A percentile compares a stretch with the other conserved stretches of the same genome.
Evolutionary conservation across 2,329 filamentous ascomycete genomes (phyloP).

Genomic region (Lecanicillium sp.): DNA sequence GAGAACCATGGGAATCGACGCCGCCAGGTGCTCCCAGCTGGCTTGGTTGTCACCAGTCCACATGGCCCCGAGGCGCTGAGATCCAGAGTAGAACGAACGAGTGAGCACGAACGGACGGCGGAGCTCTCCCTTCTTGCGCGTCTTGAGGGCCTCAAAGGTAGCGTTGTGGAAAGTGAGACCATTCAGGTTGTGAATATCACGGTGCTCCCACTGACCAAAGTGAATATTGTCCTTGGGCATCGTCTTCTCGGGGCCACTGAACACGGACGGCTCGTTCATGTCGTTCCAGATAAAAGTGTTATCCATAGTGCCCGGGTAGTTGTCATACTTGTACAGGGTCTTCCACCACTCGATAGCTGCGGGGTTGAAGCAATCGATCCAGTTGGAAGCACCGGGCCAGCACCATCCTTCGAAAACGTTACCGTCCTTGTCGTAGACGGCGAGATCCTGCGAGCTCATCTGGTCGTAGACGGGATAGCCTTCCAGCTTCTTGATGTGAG

Average conservation of each 20-base stretch:
- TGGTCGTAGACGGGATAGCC: slow-evolving; percentile 73
- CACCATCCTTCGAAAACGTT: slow-evolving; percentile 94
- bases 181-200: slow-evolving; percentile 93
- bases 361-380: slow-evolving; percentile 96
- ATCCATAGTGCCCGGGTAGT: slow-evolving; percentile 75
- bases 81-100: slow-evolving; percentile 85
- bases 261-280: slow-evolving; percentile 99
- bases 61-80: slow-evolving; percentile 87
- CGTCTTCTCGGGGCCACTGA: slow-evolving; percentile 95
- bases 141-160: slow-evolving; percentile 76
- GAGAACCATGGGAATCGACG: slow-evolving; percentile 85
- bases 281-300: slow-evolving; percentile 99
- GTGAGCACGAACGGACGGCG: slow-evolving; percentile 89
- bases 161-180: slow-evolving; percentile 94
- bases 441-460: slow-evolving; percentile 76
- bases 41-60: slow-evolving; percentile 99
- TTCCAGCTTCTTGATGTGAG: slow-evolving; percentile 90
- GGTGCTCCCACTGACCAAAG: slow-evolving; percentile 87
- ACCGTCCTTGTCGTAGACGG: slow-evolving; percentile 83
- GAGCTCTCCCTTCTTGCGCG: slow-evolving; percentile 78
- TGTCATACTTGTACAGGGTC: slow-evolving; percentile 76
- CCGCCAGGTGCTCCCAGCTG: slow-evolving; percentile 84
- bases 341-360: slow-evolving; percentile 89
- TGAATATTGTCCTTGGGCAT: slow-evolving; percentile 99
- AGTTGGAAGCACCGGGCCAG: slow-evolving; percentile 95